Evolutionary conservation across 345 rosid genomes (phyloP).

Genomic region (Excoecaria agallocha): DNA sequence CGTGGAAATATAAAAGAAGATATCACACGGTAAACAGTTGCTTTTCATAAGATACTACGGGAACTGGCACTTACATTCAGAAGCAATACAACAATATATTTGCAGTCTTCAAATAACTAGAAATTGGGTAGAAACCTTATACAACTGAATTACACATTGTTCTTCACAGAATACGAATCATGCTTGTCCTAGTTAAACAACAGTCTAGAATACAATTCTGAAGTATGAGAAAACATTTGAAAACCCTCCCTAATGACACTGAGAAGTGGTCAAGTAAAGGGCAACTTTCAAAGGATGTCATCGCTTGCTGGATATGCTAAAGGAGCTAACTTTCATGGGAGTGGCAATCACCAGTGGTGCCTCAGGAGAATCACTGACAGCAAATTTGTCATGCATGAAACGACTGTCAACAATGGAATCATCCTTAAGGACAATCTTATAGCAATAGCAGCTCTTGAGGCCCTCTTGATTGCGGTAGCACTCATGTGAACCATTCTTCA

Average conservation of each 20-base stretch:
- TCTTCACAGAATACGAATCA: constrained; percentile 9
- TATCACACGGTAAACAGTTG: background rate
- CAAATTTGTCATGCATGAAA: constrained; percentile 97
- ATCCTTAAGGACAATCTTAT: constrained; percentile 79
- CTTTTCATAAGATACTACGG: too few relatives aligned
- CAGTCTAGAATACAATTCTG: constrained; percentile 5
- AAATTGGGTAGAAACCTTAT: background rate
- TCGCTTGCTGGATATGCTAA: constrained; percentile 85
- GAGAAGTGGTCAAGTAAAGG: constrained; percentile 6
- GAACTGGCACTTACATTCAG: too few relatives aligned
- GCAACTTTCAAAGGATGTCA: constrained; percentile 24
- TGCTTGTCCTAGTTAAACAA: constrained; percentile 5
- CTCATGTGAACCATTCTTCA: constrained; percentile 71
- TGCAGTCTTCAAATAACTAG: constrained; percentile 4
- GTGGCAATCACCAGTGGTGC: constrained; percentile 98
- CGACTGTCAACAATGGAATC: constrained; percentile 95
- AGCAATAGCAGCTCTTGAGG: constrained; percentile 85
- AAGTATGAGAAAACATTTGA: constrained; percentile 10
- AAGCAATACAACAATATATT: constrained; percentile 5
- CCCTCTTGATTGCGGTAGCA: constrained; percentile 78
- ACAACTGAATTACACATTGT: constrained; percentile 14
- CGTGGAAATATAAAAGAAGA: background rate
- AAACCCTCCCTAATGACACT: constrained; percentile 9
- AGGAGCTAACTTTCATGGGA: constrained; percentile 91
- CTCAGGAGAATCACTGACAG: constrained; percentile 86